These are phyloP conservation scores for Porcisia deanei DNA, from an alignment of 208 protist species.

Conservation along the genomic window DNA sequence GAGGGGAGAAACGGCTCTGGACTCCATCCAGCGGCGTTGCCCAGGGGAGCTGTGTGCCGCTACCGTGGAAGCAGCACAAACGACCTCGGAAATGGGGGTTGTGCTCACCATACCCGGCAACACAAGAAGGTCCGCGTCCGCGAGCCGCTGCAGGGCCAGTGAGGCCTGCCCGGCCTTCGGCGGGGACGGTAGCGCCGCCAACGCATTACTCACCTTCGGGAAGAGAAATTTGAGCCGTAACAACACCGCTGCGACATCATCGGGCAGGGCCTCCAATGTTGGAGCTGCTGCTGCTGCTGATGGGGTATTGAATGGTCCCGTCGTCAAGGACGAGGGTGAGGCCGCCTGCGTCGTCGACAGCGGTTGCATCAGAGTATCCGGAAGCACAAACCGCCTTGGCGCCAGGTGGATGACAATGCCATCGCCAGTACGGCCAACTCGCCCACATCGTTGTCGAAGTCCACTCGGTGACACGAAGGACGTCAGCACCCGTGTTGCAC, in stretches of 20 bases:
- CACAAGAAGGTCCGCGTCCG: conserved; percentile 52
- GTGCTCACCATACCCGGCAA: conserved; percentile 5
- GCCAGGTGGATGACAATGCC: conserved; percentile 74
- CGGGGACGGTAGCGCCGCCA: conserved; percentile 44
- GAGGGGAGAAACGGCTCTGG: not conserved
- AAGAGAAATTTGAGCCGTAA: conserved; percentile 69
- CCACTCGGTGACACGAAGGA: conserved; percentile 38
- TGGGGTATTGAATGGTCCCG: not conserved
- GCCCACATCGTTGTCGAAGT: conserved; percentile 61
- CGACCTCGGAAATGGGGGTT: not conserved
- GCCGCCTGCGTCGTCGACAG: not conserved
- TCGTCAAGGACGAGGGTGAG: not conserved
- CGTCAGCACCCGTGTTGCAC: conserved; percentile 48
- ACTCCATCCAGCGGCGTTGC: not conserved
- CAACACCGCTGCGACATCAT: conserved; percentile 47
- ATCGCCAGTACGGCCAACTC: conserved; percentile 68
- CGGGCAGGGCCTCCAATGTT: conserved; percentile 30
- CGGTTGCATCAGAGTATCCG: not conserved
- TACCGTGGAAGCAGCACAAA: not conserved
- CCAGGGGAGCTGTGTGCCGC: not conserved
- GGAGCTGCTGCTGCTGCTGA: conserved; percentile 4
- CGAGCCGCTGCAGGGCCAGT: conserved; percentile 45
- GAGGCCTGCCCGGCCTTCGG: conserved; percentile 24
- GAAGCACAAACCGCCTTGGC: conserved; percentile 35
- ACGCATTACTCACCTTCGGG: conserved; percentile 18